Base-by-base conservation (phyloP, 768 basidiomycete genomes). In the Astraeus odoratus region DNA sequence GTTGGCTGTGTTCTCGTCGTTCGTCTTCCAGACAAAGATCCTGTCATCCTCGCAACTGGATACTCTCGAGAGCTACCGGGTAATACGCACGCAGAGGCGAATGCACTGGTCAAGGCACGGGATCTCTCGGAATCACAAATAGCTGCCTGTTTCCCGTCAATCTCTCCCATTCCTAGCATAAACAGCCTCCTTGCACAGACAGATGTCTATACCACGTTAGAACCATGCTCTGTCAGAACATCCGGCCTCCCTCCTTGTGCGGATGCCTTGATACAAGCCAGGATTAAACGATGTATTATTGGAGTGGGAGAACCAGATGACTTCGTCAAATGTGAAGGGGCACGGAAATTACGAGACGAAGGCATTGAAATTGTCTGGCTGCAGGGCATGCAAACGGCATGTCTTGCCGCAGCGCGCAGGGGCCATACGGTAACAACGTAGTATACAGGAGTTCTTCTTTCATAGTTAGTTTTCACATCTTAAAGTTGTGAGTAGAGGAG, bases 81-180 rank as follows among this genome's bases (percentile, higher is more conserved):
- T 43, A 98, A 98, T 59, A 97, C 95, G 3, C 95, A 99, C 62
- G 95, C 94, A 9, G 95, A 99, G 68, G 91, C 92, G 19, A 95
- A 95, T 60, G 93, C 94, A 1, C 68, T 99, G 43, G 59, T 76
- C 33, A 96, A 97, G 57, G 77, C 81, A 5, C 63, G 60, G 13
- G 35, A 51, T n/a, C 67, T 82, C 30, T 67, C 78, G 2, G 38
- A 57, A 7, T 50, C 63, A 10, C 59, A 80, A 34, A 59, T 86
- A 31, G 57, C 68, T 12, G 50, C 67, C 10, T 58, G 77, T 27
- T 71, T 80, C 34, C 67, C 76, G 1, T 52, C 56, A 4, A 47
- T 59, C 8, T 49, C 53, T 5, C 48, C 63, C 1, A 49, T 65
- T 9, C 60, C 68, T 1, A 45, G 66, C 19, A 55, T 61, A 31